Base-by-base conservation (phyloP, 805 yeast genomes). In the Sungouiozyma ichnusensis region DNA sequence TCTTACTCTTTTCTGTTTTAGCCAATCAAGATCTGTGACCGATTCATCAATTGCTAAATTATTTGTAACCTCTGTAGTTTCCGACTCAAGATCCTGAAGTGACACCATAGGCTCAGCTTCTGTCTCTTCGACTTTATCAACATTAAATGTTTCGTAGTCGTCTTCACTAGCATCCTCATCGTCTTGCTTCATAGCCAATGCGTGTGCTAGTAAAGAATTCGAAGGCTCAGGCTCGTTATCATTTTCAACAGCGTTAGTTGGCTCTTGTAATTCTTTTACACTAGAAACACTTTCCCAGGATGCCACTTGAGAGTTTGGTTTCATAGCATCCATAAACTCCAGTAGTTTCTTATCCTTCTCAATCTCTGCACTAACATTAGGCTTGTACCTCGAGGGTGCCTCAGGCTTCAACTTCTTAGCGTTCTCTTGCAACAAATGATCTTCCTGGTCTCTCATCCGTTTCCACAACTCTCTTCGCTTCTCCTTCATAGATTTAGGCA, bases 1-100 rank as follows among this genome's bases (percentile, higher is more conserved):
- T 57, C 92, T 75, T 17, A 72, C 75, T 61, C 92, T 74, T 60
- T 84, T 77, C 51, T 72, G 74, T 54, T 79, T 77, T 46, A 88
- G 71, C 97, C 97, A 88, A 44, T 88, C 95, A 40, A 84, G 63
- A 65, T 88, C 95, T 13, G 87, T 72, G 13, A 83, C 70, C 13
- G 53, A 63, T 43, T 72, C 76, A 50, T 76, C 75, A 31, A 63
- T 63, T 5, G 75, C 77, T 3, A 64, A 41, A 1, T 38, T 61
- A 27, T 51, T 57, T 4, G 55, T 58, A 4, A 51, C 56, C 2
- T 52, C 59, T 4, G 47, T 57, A 44, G n/a, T 35, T 3, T 29
- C 33, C 27, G 38, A 39, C 6, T 19, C 35, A 4, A 15, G 36
- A 14, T 13, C 11, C 29, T 24, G 57, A 29, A 74, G 52, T 13